Evolutionary conservation across 768 basidiomycete genomes (phyloP), one percentile per base, ranked within the genome.

Genomic region (Suillus subluteus): DNA sequence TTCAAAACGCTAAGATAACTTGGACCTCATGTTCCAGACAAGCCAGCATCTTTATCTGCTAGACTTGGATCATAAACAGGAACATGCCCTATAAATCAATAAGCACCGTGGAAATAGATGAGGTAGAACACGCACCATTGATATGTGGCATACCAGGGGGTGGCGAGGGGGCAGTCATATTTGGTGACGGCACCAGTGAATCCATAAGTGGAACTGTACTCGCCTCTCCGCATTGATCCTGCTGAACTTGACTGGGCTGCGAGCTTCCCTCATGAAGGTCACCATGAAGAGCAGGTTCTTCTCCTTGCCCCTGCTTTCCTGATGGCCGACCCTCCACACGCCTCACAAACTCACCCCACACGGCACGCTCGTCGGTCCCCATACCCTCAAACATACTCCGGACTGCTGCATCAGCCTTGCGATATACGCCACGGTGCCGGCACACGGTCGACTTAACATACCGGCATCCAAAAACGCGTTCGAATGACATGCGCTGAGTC

Each of bases 371-470:
- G 44, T 77, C 78, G 66, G 75, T 63, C 73, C 88, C 87, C 85
- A 85, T 78, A 32, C 78, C 75, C 74, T 87, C 86, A 68, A 86
- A 91, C 73, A 83, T 75, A 58, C 80, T 80, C 32, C 84, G 79
- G 63, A 89, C 69, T 8, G 72, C 74, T 55, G 76, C 74, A 38
- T 82, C 82, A 3, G 90, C 88, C 67, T 85, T 84, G 65, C 85
- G 80, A 84, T 90, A 91, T 52, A 89, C 84, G 0, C 86, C 87
- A n/a, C 88, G 83, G 70, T 90, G 89, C 15, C 89, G 84, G 73
- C 89, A 90, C 18, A 91, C 87, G 0, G 90, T 91, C 71, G 87
- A 88, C 76, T 91, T 91, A 41, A 91, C 88, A 72, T 91, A 91
- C 38, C 88, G 82, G 69, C 84, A 87, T 41, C 87, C 87, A 74